Evolutionary conservation across 441 rosid genomes (phyloP).

Genomic region (Bocquillonia castaneifolia): DNA sequence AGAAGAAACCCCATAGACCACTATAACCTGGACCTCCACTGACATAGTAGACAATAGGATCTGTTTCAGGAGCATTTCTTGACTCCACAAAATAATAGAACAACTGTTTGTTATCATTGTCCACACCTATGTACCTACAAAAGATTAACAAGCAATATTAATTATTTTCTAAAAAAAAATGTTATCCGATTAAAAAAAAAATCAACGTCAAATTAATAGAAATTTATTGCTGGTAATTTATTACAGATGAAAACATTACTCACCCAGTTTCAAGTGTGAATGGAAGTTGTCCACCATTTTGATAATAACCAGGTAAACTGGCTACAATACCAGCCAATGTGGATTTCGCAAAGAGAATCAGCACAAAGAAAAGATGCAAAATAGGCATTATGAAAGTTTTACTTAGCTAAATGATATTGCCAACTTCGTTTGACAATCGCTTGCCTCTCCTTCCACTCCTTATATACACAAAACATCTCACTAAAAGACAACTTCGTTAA

Average conservation of each 20-base stretch:
- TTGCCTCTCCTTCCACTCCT: no score
- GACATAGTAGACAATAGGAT: conserved; percentile 21
- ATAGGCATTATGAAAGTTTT: no score
- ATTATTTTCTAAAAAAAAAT: not conserved
- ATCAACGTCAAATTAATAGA: no score
- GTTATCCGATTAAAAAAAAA: no score
- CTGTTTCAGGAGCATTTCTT: conserved; percentile 5
- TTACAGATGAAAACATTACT: not conserved
- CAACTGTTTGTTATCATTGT: conserved; percentile 3
- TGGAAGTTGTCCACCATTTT: not conserved
- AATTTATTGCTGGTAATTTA: no score
- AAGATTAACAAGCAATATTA: not conserved
- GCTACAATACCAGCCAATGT: not conserved
- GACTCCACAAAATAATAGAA: conserved; percentile 27
- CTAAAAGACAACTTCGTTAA: no score
- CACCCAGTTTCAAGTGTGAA: conserved; percentile 12
- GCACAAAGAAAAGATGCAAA: not conserved
- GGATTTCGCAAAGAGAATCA: not conserved
- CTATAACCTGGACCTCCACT: conserved; percentile 28
- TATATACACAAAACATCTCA: no score
- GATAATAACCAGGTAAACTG: not conserved
- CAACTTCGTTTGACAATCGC: no score
- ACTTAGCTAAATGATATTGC: no score
- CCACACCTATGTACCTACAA: conserved; percentile 7
- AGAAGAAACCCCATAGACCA: conserved; percentile 18